Base-by-base conservation (phyloP, 441 rosid genomes). In the Raphanus hybrid region DNA sequence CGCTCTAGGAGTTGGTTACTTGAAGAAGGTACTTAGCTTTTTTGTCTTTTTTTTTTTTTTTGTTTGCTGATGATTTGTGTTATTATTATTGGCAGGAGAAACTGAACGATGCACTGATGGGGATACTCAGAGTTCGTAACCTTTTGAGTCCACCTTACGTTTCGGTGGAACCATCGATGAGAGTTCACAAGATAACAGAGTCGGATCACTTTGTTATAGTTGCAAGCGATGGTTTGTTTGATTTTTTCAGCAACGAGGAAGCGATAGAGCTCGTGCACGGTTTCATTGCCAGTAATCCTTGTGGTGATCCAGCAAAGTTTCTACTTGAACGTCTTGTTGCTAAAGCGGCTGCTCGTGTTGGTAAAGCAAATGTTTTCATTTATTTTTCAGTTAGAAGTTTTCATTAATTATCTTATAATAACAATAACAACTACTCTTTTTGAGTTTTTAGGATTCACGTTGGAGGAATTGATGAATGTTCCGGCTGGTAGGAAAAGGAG, bases 401-500 rank as follows among this genome's bases (percentile, higher is more conserved):
- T 64, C 39, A 34, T 69, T 11, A 75, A 34, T 69, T 11, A 75
- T 58, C 43, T 69, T 43, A 4, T 50, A 32, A 18, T 41, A 2
- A 67, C 62, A 10, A 15, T 3, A 6, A 26, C 4, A 1, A 16
- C 59, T 6, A 54, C 26, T 15, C 8, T 4, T 54, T 45, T 57
- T 41, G 67, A 48, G 48, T 23, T 18, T 45, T 70, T 65, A 92
- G 99, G 98, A 16, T 92, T 92, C 82, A 91, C 88, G 32, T 75
- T 83, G 86, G 98, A 95, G 77, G 96, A 93, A 73, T 66, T 95
- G 87, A 84, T 87, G 95, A 93, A 82, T 74, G 80, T 95, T 71
- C 99, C 98, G 11, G 92, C 93, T 16, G 99, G 99, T 50, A 81
- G 96, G 90, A 89, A 92, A 81, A 83, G 98, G 85, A 93, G 94